These are phyloP conservation scores for Pythium coloratum DNA, from an alignment of 352 stramenopile genomes.

Conservation along the genomic window DNA sequence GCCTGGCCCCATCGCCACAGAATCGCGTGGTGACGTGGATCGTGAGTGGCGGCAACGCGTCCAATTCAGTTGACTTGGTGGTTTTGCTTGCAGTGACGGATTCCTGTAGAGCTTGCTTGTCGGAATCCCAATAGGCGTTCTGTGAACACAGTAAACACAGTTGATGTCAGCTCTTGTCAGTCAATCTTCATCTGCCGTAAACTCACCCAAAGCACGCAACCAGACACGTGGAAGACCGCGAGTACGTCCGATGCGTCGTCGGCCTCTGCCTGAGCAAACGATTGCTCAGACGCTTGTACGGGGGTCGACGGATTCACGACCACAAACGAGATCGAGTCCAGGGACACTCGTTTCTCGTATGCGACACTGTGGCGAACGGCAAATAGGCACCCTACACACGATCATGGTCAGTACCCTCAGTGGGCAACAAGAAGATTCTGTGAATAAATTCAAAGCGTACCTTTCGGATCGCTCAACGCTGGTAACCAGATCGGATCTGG, in stretches of 20 bases:
- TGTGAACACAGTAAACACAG: slow-evolving; percentile 15
- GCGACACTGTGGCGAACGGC: slow-evolving; percentile 37
- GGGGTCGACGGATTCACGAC: slow-evolving; percentile 10
- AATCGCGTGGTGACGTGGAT: slow-evolving; percentile 10
- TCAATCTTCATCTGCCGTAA: background rate
- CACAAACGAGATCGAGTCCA: slow-evolving; percentile 30
- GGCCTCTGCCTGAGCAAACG: background rate
- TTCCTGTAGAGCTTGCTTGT: slow-evolving; percentile 19
- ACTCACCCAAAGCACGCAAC: slow-evolving; percentile 48
- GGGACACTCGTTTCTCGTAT: slow-evolving; percentile 13
- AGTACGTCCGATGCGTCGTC: slow-evolving; percentile 16
- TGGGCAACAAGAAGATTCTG: background rate
- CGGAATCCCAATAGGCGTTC: slow-evolving; percentile 39
- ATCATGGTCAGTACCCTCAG: background rate
- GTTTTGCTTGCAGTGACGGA: background rate
- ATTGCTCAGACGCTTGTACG: background rate
- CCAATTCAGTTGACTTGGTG: background rate
- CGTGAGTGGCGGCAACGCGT: slow-evolving; percentile 19
- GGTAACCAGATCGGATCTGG: slow-evolving; percentile 35
- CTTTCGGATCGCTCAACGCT: slow-evolving; percentile 44
- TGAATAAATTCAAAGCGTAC: slow-evolving; percentile 21
- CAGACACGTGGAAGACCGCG: slow-evolving; percentile 37
- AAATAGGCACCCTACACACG: slow-evolving; percentile 35
- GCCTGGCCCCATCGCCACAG: background rate
- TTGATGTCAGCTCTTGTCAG: background rate